Base-by-base conservation (phyloP, 805 yeast genomes). In the Diddensiella santjacobensis region DNA sequence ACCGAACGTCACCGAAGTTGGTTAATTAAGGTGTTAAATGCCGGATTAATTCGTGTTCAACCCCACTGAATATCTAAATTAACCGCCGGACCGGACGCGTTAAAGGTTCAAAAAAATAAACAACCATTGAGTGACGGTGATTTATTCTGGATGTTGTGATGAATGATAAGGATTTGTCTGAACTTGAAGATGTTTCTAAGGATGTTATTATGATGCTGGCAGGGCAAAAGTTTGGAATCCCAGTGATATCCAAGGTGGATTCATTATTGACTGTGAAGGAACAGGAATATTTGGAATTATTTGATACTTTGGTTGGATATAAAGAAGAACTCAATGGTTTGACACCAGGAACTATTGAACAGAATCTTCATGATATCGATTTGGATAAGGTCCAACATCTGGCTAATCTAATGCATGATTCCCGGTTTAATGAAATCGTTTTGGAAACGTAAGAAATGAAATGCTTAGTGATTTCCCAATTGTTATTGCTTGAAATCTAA, bases 221-320 rank as follows among this genome's bases (percentile, higher is more conserved):
- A 29, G 22, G 19, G 15, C 48, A 49, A 19, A 35, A 42, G 41
- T 44, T 45, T 33, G 55, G 55, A 22, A 37, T 52, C 11, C 51
- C 55, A 4, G 10, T 19, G 19, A 46, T 52, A 4, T 35, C 39
- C 8, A 19, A 26, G 15, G 35, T 52, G 22, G 36, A 37, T 4
- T 29, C 45, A 5, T 15, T 40, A 22, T 42, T 51, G 40, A 23
- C 50, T 3, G 26, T 40, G 23, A 37, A 39, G 37, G 55, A 51
- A 29, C 36, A 15, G 23, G 49, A 48, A 30, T 42, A 41, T 20
- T 20, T 51, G 10, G 42, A 20, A 4, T 43, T 48, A 11, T 29
- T 35, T 18, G 30, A 36, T 3, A 24, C 11, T 3, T 26, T 49
- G 8, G 13, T 19, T 15, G 11, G 22, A 1, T n/a, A 42, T 3